Evolutionary conservation across 345 rosid species (phyloP).

Genomic region (Gossypium raimondii): DNA sequence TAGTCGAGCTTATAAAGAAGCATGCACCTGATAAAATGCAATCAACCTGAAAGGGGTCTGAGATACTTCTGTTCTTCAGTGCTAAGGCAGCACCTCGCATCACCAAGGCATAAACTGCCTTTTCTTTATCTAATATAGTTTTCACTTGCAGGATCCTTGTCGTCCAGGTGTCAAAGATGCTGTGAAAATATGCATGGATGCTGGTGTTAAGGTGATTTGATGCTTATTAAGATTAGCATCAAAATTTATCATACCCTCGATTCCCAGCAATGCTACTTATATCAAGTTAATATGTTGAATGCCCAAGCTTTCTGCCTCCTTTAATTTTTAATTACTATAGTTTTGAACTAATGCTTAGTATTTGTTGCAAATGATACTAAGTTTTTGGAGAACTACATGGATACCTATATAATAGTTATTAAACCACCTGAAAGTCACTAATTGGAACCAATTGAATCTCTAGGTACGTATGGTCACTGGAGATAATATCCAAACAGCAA

Average conservation of each 20-base stretch:
- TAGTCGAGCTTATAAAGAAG: neutral
- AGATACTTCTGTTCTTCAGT: neutral
- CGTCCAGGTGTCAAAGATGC: constrained; percentile 85
- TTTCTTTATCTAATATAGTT: constrained; percentile 7
- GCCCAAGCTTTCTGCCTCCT: neutral
- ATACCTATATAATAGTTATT: neutral
- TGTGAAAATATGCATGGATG: constrained; percentile 61
- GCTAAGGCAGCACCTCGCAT: neutral
- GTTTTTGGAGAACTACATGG: neutral
- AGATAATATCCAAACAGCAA: constrained; percentile 93
- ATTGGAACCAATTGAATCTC: constrained; percentile 10
- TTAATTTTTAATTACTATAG: neutral
- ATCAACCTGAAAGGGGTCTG: neutral
- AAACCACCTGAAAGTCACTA: constrained; percentile 2
- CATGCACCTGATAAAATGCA: neutral
- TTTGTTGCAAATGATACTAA: neutral
- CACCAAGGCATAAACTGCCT: neutral
- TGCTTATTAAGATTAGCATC: neutral
- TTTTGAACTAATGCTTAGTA: neutral
- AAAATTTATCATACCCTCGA: constrained; percentile 3
- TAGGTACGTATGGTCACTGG: constrained; percentile 99
- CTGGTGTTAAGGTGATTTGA: constrained; percentile 80
- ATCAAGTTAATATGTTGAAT: neutral
- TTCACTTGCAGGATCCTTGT: constrained; percentile 81
- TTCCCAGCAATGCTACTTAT: constrained; percentile 1